Base-by-base conservation (phyloP, 2,329 filamentous ascomycete species). In the Davidsoniella eucalypti region DNA sequence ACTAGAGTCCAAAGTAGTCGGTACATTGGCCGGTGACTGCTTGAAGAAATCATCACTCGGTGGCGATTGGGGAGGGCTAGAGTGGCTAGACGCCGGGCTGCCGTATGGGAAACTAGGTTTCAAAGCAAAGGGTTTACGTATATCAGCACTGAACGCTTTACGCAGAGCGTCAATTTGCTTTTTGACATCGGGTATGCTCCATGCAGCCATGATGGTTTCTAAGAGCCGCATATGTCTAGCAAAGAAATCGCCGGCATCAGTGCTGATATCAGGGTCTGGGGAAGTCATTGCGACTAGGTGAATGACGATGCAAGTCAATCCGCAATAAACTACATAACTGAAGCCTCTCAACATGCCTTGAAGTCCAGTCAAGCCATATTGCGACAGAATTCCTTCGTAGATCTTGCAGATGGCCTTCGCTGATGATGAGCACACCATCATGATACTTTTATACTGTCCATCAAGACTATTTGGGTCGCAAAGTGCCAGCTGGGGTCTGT, bases 261-360 rank as follows among this genome's bases (percentile, higher is more conserved):
- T 70, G 61, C 92, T 88, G 52, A 94, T 75, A 38, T 92, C 84
- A 1, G 87, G 84, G 61, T 96, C 88, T 16, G 92, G 90, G 16
- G 87, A 95, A 12, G 88, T 93, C 54, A 95, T 82, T 4, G 88
- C 88, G 57, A 94, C 90, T 65, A 96, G 66, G 64, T 96, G 88
- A 50, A 96, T 74, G 65, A 95, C 88, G 21, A 90, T 88, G 67
- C 88, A 94, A 0, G 87, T 92, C 43, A 96, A 68, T 23, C 94
- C 79, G 51, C 82, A 80, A 60, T 96, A 96, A n/a, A 96, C 87
- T 5, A 86, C 87, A 60, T 94, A 96, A 64, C 88, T 94, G 61
- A 94, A 87, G 38, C 90, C 90, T 56, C 90, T 76, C 59, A 90
- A 82, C 90, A 95, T 95, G 65, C 82, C 93, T 57, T 92, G 73